These are phyloP conservation scores for Acacia confusa DNA, from an alignment of 306 rosid genomes.

Conservation along the genomic window DNA sequence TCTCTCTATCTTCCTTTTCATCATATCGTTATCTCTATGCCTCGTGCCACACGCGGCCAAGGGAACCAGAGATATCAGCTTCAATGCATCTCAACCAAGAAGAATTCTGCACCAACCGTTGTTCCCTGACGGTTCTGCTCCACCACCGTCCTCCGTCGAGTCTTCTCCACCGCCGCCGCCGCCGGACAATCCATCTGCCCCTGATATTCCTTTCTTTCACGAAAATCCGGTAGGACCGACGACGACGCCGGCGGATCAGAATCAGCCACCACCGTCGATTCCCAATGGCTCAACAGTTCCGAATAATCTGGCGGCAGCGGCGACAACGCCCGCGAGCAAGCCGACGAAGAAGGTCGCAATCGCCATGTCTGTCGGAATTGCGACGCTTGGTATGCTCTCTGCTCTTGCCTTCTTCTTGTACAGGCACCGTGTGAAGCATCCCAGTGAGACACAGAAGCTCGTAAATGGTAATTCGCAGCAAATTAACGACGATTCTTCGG, in stretches of 20 bases:
- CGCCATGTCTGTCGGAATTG: constrained; percentile 67
- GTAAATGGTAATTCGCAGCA: constrained; percentile 44
- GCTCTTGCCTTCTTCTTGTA: constrained; percentile 75
- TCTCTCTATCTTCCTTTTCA: constrained; percentile 34
- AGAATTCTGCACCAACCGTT: constrained; percentile 83
- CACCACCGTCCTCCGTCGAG: constrained; percentile 47
- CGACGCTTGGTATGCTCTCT: constrained; percentile 76
- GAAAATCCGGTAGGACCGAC: constrained; percentile 53
- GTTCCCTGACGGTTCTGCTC: constrained; percentile 54
- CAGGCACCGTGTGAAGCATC: constrained; percentile 61
- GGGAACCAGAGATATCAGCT: constrained; percentile 15
- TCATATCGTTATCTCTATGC: constrained; percentile 26
- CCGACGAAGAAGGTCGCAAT: constrained; percentile 69
- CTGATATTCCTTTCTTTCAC: constrained; percentile 68
- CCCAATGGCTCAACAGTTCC: constrained; percentile 40
- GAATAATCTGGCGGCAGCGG: constrained; percentile 42
- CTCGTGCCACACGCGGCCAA: constrained; percentile 1
- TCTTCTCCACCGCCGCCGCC: constrained; percentile 40
- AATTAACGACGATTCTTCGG: constrained; percentile 37
- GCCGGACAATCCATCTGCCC: constrained; percentile 28
- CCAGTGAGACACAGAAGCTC: constrained; percentile 51
- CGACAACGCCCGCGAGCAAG: constrained; percentile 56
- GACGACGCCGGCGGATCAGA: constrained; percentile 36
- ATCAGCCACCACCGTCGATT: constrained; percentile 35
- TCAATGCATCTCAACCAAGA: constrained; percentile 32